A percentile compares a stretch with the other conserved stretches of the same genome.
Conservation (phyloP, 1,139 yeast species). For the Taphrina sp. region DNA sequence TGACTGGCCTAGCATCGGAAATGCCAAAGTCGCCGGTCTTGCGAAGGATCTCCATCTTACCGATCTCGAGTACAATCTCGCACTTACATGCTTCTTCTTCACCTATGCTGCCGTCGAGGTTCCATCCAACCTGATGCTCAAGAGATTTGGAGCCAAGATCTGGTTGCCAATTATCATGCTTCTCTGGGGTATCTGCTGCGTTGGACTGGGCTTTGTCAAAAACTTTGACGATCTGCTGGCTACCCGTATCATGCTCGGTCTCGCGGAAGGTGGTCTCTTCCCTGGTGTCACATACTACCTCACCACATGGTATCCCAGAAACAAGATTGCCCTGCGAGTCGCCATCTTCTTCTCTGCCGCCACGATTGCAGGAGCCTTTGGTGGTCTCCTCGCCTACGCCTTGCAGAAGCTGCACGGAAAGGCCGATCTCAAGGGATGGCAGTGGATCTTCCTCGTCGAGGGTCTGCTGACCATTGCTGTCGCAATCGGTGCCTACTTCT, state of each 20-base stretch:
- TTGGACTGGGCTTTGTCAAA: slow-evolving; percentile 56
- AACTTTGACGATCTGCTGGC: slow-evolving; percentile 59
- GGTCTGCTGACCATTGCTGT: slow-evolving; percentile 67
- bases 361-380: slow-evolving; percentile 75
- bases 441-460: slow-evolving; percentile 60
- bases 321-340: slow-evolving; percentile 66
- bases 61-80: slow-evolving; percentile 60
- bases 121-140: slow-evolving; percentile 61
- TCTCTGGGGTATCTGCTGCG: slow-evolving; percentile 44
- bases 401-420: slow-evolving; percentile 46
- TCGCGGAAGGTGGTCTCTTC: slow-evolving; percentile 66
- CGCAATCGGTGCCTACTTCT: slow-evolving; percentile 60
- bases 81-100: slow-evolving; percentile 28
- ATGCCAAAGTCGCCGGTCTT: slow-evolving; percentile 54
- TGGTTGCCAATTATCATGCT: slow-evolving; percentile 47
- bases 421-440: slow-evolving; percentile 51
- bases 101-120: slow-evolving; percentile 69
- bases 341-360: slow-evolving; percentile 68
- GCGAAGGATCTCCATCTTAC: slow-evolving; percentile 52
- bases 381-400: slow-evolving; percentile 62
- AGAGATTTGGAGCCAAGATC: slow-evolving; percentile 60
- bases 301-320: slow-evolving; percentile 50
- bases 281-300: slow-evolving; percentile 45
- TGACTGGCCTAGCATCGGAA: too few species aligned
- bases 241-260: slow-evolving; percentile 58